These are phyloP conservation scores for Brettanomyces anomalus DNA, from an alignment of 805 yeast genomes.

Conservation along the genomic window DNA sequence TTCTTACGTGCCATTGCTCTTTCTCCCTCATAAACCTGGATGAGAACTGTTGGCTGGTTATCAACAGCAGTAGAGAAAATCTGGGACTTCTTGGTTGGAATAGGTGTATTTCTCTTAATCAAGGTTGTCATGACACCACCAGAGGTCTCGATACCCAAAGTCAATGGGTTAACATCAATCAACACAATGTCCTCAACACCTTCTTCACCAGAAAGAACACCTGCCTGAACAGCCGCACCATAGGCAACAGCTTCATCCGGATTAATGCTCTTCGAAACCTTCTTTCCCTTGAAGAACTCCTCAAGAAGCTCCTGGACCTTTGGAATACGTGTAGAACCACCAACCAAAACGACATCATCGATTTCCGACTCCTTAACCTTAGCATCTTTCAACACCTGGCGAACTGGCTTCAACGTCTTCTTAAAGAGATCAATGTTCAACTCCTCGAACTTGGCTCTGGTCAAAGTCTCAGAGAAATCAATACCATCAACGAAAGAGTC, in stretches of 20 bases:
- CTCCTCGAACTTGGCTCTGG: slow-evolving; percentile 98
- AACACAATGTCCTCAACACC: slow-evolving; percentile 85
- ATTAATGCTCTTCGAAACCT: slow-evolving; percentile 94
- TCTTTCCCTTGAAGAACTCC: slow-evolving; percentile 86
- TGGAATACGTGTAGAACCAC: slow-evolving; percentile 99
- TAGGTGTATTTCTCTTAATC: slow-evolving; percentile 90
- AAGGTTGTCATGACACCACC: slow-evolving; percentile 97
- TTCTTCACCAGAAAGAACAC: slow-evolving; percentile 92
- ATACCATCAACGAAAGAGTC: slow-evolving; percentile 92
- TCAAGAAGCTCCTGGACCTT: slow-evolving; percentile 92
- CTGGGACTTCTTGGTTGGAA: slow-evolving; percentile 93
- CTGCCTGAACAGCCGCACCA: slow-evolving; percentile 99
- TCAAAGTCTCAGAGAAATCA: slow-evolving; percentile 89
- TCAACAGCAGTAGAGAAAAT: slow-evolving; percentile 94
- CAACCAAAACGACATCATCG: slow-evolving; percentile 93
- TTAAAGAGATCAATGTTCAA: slow-evolving; percentile 87
- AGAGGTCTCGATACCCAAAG: slow-evolving; percentile 92
- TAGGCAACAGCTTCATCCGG: slow-evolving; percentile 99
- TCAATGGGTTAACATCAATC: slow-evolving; percentile 89
- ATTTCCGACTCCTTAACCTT: slow-evolving; percentile 80
- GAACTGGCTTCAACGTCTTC: slow-evolving; percentile 93
- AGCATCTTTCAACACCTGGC: slow-evolving; percentile 89
- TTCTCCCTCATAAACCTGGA: slow-evolving; percentile 94
- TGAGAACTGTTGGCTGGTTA: slow-evolving; percentile 91
- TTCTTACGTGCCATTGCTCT: slow-evolving; percentile 91